A percentile compares a stretch with the other conserved stretches of the same genome.
Evolutionary conservation across 2,329 filamentous ascomycete species (phyloP).

Genomic region (Microcyclospora pomicola): DNA sequence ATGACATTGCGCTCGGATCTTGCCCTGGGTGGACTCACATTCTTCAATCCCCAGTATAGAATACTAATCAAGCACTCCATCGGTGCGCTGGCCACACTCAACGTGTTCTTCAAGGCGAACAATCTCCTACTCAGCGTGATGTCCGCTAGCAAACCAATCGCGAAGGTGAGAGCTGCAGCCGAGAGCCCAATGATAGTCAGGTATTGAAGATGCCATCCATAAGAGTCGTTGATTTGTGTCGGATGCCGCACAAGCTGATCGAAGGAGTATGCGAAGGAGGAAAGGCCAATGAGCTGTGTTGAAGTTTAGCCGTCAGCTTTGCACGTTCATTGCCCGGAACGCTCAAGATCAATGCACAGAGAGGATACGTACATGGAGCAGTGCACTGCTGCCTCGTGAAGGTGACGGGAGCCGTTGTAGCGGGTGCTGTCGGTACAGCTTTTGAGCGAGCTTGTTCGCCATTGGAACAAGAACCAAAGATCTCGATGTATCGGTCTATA

Average conservation of each 20-base stretch:
- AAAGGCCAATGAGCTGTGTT: slow-evolving; percentile 22
- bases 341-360: not conserved
- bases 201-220: slow-evolving; percentile 58
- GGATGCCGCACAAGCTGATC: slow-evolving; percentile 25
- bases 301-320: not conserved
- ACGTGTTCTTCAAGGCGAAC: slow-evolving; percentile 53
- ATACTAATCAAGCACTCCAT: slow-evolving; percentile 57
- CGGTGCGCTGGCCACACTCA: slow-evolving; percentile 52
- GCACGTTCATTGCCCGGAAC: slow-evolving; percentile 8
- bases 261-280: slow-evolving; percentile 33
- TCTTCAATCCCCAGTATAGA: slow-evolving; percentile 57
- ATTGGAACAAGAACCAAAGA: slow-evolving; percentile 2
- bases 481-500: too few species aligned
- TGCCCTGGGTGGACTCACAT: slow-evolving; percentile 26
- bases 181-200: slow-evolving; percentile 60
- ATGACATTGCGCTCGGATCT: not conserved
- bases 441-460: slow-evolving; percentile 11
- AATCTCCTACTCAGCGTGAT: slow-evolving; percentile 43
- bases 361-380: slow-evolving; percentile 39
- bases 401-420: slow-evolving; percentile 54
- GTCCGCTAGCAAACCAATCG: slow-evolving; percentile 49
- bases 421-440: slow-evolving; percentile 36
- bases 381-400: slow-evolving; percentile 47
- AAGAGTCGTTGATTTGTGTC: slow-evolving; percentile 37
- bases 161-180: slow-evolving; percentile 47